Percentiles rank a stretch among this genome's conserved stretches.
Conservation (phyloP, 176 grass and related monocot genomes). For the Musa itinerans region DNA sequence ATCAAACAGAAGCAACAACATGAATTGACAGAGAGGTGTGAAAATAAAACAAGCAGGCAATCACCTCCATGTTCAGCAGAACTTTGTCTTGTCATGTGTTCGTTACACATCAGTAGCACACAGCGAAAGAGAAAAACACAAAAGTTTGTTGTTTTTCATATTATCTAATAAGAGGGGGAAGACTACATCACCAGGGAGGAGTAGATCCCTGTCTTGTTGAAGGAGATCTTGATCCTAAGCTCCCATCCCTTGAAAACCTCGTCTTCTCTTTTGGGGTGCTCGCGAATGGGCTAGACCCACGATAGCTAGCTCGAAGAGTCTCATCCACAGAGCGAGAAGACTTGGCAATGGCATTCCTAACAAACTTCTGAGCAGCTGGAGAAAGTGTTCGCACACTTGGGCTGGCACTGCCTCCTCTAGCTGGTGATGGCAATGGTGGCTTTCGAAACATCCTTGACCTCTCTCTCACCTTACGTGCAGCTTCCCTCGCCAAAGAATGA, state of each 20-base stretch:
- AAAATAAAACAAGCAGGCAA: too few relatives aligned
- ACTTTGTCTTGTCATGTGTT: neutral
- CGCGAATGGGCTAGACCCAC: slow-evolving; percentile 51
- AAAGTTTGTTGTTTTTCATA: neutral
- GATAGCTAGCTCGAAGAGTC: slow-evolving; percentile 88
- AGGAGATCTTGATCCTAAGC: slow-evolving; percentile 57
- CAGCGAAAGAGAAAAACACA: neutral
- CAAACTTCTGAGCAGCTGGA: slow-evolving; percentile 77
- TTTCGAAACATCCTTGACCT: slow-evolving; percentile 55
- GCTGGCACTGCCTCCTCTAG: slow-evolving; percentile 71
- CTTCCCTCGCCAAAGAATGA: slow-evolving; percentile 75
- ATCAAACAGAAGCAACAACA: too few relatives aligned
- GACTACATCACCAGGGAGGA: slow-evolving; percentile 53
- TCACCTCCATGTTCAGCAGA: too few relatives aligned
- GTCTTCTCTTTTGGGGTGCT: slow-evolving; percentile 52
- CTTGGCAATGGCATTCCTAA: slow-evolving; percentile 77
- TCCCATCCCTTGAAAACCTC: slow-evolving; percentile 76
- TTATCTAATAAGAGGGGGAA: neutral
- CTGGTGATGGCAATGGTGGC: slow-evolving; percentile 66
- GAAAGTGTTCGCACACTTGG: slow-evolving; percentile 58
- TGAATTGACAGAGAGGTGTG: too few relatives aligned
- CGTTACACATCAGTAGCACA: neutral
- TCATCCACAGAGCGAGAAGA: slow-evolving; percentile 62
- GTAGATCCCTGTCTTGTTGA: slow-evolving; percentile 50
- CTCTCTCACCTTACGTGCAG: slow-evolving; percentile 76